phyloP scores from a whole-genome alignment of 139 green algal species.

The Chlamydomonas incerta region DNA sequence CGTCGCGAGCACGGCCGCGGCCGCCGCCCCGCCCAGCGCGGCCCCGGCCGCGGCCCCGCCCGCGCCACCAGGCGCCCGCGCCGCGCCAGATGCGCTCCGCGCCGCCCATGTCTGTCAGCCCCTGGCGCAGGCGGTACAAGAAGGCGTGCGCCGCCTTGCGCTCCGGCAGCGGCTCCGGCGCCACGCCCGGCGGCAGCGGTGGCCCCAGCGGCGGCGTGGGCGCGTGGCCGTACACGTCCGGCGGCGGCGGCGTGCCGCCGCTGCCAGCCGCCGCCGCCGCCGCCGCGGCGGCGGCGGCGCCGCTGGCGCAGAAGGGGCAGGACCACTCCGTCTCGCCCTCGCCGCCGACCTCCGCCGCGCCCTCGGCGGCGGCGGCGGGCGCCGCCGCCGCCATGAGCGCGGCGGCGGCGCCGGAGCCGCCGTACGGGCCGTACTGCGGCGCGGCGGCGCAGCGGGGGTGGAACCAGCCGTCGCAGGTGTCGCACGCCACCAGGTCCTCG shows the following conservation, averaged over 20 bases:
- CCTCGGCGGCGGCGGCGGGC: too few relatives aligned
- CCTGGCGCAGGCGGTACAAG: neutral
- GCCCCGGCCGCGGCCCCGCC: neutral
- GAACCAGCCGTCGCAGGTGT: constrained; percentile 38
- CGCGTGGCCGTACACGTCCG: too few relatives aligned
- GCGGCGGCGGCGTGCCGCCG: neutral
- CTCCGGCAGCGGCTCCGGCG: neutral
- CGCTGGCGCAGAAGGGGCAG: neutral
- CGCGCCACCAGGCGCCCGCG: neutral
- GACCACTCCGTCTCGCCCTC: neutral
- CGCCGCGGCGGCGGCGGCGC: neutral
- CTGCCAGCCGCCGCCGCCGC: neutral
- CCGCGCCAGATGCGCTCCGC: constrained; percentile 27
- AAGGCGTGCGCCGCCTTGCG: neutral
- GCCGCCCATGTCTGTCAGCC: constrained; percentile 12
- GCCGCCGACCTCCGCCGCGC: too few relatives aligned
- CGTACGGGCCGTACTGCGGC: too few relatives aligned
- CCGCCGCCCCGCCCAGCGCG: neutral
- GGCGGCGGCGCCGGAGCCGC: too few relatives aligned
- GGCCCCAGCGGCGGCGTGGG: neutral
- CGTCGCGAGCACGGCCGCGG: too few relatives aligned
- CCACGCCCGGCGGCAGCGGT: neutral
- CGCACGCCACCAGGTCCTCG: constrained; percentile 14
- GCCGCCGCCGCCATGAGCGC: too few relatives aligned
- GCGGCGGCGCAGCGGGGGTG: neutral